Conservation (phyloP, 2,329 filamentous ascomycete genomes). For the Tolypocladium sp. region DNA sequence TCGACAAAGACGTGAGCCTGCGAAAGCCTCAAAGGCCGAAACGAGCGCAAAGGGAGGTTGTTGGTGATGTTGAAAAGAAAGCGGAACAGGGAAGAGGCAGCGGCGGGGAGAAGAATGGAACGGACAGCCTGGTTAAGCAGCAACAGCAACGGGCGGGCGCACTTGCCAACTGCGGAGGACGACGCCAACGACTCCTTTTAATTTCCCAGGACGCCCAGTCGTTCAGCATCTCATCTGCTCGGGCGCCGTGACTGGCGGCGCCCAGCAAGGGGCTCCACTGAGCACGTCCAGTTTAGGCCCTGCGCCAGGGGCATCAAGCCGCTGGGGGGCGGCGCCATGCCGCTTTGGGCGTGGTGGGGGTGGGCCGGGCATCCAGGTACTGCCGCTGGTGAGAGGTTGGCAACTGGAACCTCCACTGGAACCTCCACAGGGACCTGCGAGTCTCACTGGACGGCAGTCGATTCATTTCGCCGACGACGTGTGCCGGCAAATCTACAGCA, state of each 20-base stretch:
- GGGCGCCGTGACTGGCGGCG: background rate
- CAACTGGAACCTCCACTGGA: background rate
- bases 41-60: background rate
- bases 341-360: background rate
- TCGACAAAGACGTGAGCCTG: slow-evolving; percentile 3
- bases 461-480: background rate
- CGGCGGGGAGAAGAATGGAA: background rate
- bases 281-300: background rate
- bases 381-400: no score
- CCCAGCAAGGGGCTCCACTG: background rate
- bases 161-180: background rate
- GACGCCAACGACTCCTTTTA: background rate
- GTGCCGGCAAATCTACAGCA: background rate
- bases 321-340: background rate
- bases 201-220: background rate
- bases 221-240: background rate
- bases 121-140: background rate
- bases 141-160: background rate
- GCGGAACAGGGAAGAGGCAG: background rate
- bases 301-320: background rate
- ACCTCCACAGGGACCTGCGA: no score
- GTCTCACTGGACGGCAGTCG: no score
- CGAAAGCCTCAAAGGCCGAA: background rate
- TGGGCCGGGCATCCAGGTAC: background rate
- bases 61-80: background rate